Conservation (phyloP, 495 filamentous ascomycete genomes). For the Aspergillus sparsus region DNA sequence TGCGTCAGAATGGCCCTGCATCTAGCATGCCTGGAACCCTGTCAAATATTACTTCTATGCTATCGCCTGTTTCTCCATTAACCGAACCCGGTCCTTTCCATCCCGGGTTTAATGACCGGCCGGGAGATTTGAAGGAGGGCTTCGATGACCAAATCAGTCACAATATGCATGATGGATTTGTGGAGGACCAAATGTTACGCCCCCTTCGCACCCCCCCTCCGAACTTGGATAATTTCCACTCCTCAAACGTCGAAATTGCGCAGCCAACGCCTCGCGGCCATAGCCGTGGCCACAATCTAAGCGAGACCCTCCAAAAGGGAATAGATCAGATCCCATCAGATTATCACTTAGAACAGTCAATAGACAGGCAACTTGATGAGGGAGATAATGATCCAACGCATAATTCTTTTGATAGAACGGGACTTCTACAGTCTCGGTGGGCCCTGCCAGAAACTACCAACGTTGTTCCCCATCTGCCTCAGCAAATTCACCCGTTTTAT, state of each 20-base stretch:
- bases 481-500: slow-evolving; percentile 42
- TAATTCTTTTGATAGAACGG: slow-evolving; percentile 32
- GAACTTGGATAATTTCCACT: slow-evolving; percentile 46
- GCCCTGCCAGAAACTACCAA: slow-evolving; percentile 33
- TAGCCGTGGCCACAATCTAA: slow-evolving; percentile 59
- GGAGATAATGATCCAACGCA: slow-evolving; percentile 49
- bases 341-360: slow-evolving; percentile 75
- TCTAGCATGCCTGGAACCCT: slow-evolving; percentile 37
- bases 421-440: slow-evolving; percentile 45
- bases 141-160: slow-evolving; percentile 30
- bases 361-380: slow-evolving; percentile 69
- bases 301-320: slow-evolving; percentile 77
- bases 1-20: slow-evolving; percentile 35
- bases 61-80: slow-evolving; percentile 49
- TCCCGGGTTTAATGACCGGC: slow-evolving; percentile 31
- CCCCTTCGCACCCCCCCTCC: slow-evolving; percentile 38
- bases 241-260: slow-evolving; percentile 58
- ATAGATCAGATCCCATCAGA: slow-evolving; percentile 74
- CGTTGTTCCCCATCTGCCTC: slow-evolving; percentile 32
- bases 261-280: slow-evolving; percentile 66
- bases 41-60: slow-evolving; percentile 43
- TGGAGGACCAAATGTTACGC: slow-evolving; percentile 32
- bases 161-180: slow-evolving; percentile 23
- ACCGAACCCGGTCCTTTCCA: slow-evolving; percentile 41
- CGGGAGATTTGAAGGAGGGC: slow-evolving; percentile 25